phyloP scores from a whole-genome alignment of 1,139 yeast genomes.

The Meyerozyma smithsonii region DNA sequence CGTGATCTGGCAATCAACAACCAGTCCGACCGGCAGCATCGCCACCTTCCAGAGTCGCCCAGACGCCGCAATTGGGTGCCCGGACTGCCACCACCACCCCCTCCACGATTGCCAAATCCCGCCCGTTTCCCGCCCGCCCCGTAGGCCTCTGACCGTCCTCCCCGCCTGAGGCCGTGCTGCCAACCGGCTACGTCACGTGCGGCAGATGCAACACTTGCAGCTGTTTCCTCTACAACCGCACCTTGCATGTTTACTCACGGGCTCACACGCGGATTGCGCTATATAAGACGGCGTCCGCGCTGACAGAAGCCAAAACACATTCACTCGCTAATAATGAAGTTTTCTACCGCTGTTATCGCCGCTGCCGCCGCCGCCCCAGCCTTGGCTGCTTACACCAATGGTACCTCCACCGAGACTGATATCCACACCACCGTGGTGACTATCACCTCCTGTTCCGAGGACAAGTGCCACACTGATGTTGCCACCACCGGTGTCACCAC shows the following conservation, averaged over 20 bases:
- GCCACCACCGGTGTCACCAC: slow-evolving; percentile 15
- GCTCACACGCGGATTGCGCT: slow-evolving; percentile 2
- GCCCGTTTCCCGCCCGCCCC: too few species aligned
- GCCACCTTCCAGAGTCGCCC: background rate
- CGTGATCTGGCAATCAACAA: too few species aligned
- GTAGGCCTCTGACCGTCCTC: too few species aligned
- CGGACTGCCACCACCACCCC: background rate
- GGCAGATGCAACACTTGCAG: background rate
- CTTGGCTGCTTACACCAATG: slow-evolving; percentile 21
- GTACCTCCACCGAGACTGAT: slow-evolving; percentile 21
- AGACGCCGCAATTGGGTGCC: too few species aligned
- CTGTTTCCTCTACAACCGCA: background rate
- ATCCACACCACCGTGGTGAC: slow-evolving; percentile 26
- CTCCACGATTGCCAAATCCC: too few species aligned
- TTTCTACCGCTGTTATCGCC: slow-evolving; percentile 22
- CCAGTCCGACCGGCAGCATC: too few species aligned
- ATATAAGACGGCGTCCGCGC: slow-evolving; percentile 3
- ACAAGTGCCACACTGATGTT: slow-evolving; percentile 21
- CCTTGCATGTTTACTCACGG: slow-evolving; percentile 1
- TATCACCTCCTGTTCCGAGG: slow-evolving; percentile 29
- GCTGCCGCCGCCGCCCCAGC: slow-evolving; percentile 13
- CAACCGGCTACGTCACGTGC: too few species aligned
- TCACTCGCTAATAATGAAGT: slow-evolving; percentile 30
- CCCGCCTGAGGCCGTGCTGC: too few species aligned
- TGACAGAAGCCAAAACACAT: slow-evolving; percentile 7